Conservation (phyloP, 2,329 filamentous ascomycete species). For the Didymella glomerata region DNA sequence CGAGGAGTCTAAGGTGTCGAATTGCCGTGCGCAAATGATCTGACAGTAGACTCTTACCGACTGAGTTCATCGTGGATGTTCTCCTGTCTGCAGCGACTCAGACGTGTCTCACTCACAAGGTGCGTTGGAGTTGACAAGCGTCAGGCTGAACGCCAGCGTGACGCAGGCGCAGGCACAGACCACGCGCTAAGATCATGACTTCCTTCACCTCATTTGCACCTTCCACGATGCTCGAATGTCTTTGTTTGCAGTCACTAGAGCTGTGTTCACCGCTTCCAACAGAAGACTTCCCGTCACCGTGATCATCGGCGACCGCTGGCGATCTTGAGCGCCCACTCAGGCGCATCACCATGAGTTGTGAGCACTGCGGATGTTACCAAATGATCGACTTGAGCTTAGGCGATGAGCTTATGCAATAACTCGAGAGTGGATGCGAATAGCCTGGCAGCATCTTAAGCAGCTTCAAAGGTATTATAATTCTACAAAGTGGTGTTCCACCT, state of each 20-base stretch:
- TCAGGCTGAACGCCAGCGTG: constrained; percentile 15
- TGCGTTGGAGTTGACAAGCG: not conserved
- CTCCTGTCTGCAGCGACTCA: not conserved
- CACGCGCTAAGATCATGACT: not conserved
- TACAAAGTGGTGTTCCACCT: not conserved
- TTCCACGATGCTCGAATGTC: not conserved
- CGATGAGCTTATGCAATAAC: not conserved
- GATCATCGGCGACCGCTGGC: not conserved
- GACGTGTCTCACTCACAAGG: constrained; percentile 8
- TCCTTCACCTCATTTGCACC: constrained; percentile 6
- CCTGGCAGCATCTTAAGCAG: not conserved
- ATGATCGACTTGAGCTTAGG: too few species aligned
- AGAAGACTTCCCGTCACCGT: not conserved
- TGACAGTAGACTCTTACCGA: not conserved
- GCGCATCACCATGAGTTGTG: not conserved
- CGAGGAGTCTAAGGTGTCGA: not conserved
- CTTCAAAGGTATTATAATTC: too few species aligned
- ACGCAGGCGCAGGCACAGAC: constrained; percentile 12
- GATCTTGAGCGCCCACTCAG: not conserved
- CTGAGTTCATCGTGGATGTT: not conserved
- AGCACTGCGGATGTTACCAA: not conserved
- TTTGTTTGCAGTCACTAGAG: not conserved
- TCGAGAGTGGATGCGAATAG: too few species aligned
- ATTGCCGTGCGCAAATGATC: not conserved
- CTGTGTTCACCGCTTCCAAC: not conserved